phyloP scores from a whole-genome alignment of 2,329 filamentous ascomycete genomes.

The Phyllosticta citribraziliensis region DNA sequence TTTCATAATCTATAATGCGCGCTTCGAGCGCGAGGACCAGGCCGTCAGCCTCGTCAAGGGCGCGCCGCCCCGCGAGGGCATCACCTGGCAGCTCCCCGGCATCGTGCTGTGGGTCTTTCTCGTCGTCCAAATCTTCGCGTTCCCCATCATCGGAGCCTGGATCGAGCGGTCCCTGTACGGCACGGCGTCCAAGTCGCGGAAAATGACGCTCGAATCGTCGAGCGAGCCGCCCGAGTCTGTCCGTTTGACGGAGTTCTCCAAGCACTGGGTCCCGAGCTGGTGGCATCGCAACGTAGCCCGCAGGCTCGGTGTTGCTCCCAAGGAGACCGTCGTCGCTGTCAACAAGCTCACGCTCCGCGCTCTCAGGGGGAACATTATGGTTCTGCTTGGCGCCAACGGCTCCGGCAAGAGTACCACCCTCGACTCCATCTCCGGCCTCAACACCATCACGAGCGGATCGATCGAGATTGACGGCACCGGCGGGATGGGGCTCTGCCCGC shows the following conservation, averaged over 20 bases:
- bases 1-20: constrained; percentile 67
- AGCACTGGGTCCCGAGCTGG: constrained; percentile 62
- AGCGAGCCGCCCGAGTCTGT: constrained; percentile 33
- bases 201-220: constrained; percentile 26
- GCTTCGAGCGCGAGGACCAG: constrained; percentile 56
- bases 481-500: constrained; percentile 77
- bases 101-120: constrained; percentile 71
- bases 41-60: constrained; percentile 51
- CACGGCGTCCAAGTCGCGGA: constrained; percentile 51
- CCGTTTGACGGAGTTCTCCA: constrained; percentile 62
- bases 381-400: constrained; percentile 80
- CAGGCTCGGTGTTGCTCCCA: constrained; percentile 36
- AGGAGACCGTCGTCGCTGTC: constrained; percentile 69
- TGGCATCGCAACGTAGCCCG: constrained; percentile 42
- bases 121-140: constrained; percentile 66
- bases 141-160: constrained; percentile 63
- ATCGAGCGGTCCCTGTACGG: constrained; percentile 69
- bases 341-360: constrained; percentile 62
- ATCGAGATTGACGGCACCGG: constrained; percentile 71
- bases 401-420: constrained; percentile 85
- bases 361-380: constrained; percentile 70
- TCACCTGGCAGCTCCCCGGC: constrained; percentile 56
- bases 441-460: constrained; percentile 62
- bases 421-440: constrained; percentile 76
- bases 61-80: constrained; percentile 39